Conservation (phyloP, 306 rosid genomes). For the Hylodesmum podocarpum region DNA sequence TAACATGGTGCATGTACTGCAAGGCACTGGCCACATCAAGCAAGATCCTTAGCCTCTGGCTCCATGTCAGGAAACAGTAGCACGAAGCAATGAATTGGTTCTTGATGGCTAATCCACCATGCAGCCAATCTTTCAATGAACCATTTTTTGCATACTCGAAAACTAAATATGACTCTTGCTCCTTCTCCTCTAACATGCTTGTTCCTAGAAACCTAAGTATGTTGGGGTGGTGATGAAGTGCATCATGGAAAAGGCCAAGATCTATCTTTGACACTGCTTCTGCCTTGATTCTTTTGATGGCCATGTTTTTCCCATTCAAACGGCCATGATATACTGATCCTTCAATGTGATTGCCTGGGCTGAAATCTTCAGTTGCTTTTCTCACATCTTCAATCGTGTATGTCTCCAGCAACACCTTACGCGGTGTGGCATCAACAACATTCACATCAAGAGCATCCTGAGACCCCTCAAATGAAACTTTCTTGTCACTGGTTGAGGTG, state of each 20-base stretch:
- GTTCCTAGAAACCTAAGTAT: constrained; percentile 68
- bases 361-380: constrained; percentile 82
- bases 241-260: constrained; percentile 50
- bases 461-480: constrained; percentile 77
- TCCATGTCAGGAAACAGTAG: constrained; percentile 89
- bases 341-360: constrained; percentile 68
- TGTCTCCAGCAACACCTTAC: constrained; percentile 52
- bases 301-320: constrained; percentile 77
- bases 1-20: constrained; percentile 74
- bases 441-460: constrained; percentile 48
- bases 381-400: constrained; percentile 61
- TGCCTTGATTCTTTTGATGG: constrained; percentile 50
- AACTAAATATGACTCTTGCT: constrained; percentile 58
- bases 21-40: constrained; percentile 75
- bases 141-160: constrained; percentile 87
- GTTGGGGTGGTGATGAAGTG: constrained; percentile 75
- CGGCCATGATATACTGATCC: constrained; percentile 83
- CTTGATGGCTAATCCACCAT: constrained; percentile 89
- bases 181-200: constrained; percentile 40
- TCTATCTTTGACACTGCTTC: constrained; percentile 53
- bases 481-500: constrained; percentile 72
- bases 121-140: constrained; percentile 90
- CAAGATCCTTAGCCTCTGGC: constrained; percentile 76
- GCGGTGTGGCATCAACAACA: constrained; percentile 33
- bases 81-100: constrained; percentile 92